phyloP scores from a whole-genome alignment of 2,329 filamentous ascomycete species.

The Aspergillus novofumigatus region DNA sequence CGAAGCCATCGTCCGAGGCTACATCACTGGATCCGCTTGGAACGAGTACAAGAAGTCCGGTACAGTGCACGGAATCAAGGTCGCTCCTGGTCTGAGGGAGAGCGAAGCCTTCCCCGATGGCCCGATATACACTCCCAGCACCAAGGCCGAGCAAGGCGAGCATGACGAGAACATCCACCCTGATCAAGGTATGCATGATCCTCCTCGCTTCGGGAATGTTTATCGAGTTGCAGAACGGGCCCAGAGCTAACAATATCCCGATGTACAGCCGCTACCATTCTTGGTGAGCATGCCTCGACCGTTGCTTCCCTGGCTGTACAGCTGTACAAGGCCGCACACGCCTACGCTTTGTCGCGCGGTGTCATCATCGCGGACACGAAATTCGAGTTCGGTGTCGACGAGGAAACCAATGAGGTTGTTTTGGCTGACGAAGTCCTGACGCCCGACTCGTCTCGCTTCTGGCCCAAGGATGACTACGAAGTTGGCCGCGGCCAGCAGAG shows the following conservation, averaged over 20 bases:
- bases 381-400: slow-evolving; percentile 70
- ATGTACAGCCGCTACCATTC: slow-evolving; percentile 51
- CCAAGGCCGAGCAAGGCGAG: slow-evolving; percentile 74
- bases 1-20: slow-evolving; percentile 83
- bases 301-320: slow-evolving; percentile 63
- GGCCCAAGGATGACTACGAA: slow-evolving; percentile 69
- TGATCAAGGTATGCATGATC: slow-evolving; percentile 49
- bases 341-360: slow-evolving; percentile 51
- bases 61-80: slow-evolving; percentile 73
- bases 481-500: slow-evolving; percentile 72
- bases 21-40: slow-evolving; percentile 84
- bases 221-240: background rate
- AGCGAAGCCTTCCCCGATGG: slow-evolving; percentile 63
- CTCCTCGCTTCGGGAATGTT: background rate
- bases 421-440: slow-evolving; percentile 83
- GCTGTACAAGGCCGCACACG: slow-evolving; percentile 56
- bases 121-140: slow-evolving; percentile 75
- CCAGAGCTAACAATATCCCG: background rate
- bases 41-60: slow-evolving; percentile 68
- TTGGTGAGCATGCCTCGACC: slow-evolving; percentile 61
- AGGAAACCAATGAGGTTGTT: slow-evolving; percentile 62
- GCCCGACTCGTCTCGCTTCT: slow-evolving; percentile 81
- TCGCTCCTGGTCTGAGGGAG: slow-evolving; percentile 65
- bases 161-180: slow-evolving; percentile 85
- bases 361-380: slow-evolving; percentile 77